Percentiles rank a stretch among this genome's conserved stretches.
Conservation (phyloP, 2,329 filamentous ascomycete species). For the Gaeumannomyces sp. region DNA sequence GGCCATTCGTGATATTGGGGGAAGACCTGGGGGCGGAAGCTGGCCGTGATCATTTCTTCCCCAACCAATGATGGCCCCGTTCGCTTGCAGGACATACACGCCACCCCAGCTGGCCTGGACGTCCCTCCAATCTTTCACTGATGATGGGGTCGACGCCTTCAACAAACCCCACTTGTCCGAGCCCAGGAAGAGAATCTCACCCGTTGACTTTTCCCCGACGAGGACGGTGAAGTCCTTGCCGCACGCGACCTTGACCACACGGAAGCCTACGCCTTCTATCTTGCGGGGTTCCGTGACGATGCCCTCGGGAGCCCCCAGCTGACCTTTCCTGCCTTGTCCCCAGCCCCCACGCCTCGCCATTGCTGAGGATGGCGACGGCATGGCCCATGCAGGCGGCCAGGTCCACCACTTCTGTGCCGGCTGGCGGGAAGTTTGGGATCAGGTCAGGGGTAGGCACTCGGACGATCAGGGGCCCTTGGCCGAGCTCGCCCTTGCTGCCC, state of each 20-base stretch:
- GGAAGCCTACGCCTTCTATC: conserved; percentile 54
- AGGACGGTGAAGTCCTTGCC: conserved; percentile 83
- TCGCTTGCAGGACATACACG: conserved; percentile 60
- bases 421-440: conserved; percentile 59
- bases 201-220: conserved; percentile 47
- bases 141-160: conserved; percentile 47
- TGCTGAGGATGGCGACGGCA: conserved; percentile 63
- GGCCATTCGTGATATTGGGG: conserved; percentile 56
- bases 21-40: conserved; percentile 56
- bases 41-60: conserved; percentile 84
- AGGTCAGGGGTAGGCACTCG: conserved; percentile 39
- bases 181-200: conserved; percentile 62
- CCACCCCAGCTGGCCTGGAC: conserved; percentile 78
- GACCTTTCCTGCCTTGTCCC: conserved; percentile 82
- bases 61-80: conserved; percentile 63
- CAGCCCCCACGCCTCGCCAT: conserved; percentile 80
- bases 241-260: conserved; percentile 62
- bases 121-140: conserved; percentile 54
- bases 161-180: conserved; percentile 68
- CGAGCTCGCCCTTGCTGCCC: conserved; percentile 67
- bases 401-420: conserved; percentile 50
- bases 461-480: conserved; percentile 49
- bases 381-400: conserved; percentile 74
- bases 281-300: conserved; percentile 54
- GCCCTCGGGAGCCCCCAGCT: conserved; percentile 58